A percentile compares a stretch with the other conserved stretches of the same genome.
Conservation (phyloP, 2,329 filamentous ascomycete genomes). For the Talaromyces sp. region DNA sequence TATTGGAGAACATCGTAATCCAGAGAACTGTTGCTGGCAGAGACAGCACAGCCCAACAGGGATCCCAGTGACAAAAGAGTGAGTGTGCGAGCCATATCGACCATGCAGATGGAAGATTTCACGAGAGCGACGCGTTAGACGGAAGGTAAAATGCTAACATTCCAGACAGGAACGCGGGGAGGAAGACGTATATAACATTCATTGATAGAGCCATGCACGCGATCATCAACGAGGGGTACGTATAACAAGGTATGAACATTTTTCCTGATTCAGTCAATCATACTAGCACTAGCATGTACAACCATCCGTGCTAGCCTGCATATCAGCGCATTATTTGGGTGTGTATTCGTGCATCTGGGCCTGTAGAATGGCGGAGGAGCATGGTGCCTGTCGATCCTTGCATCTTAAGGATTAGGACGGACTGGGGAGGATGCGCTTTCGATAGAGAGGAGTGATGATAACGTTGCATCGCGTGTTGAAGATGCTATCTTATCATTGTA, state of each 20-base stretch:
- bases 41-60: conserved; percentile 15
- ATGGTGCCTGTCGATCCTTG: conserved; percentile 19
- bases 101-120: not conserved
- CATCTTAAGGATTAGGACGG: conserved; percentile 14
- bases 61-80: conserved; percentile 16
- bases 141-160: not conserved
- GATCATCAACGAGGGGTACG: not conserved
- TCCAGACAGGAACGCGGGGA: not conserved
- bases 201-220: not conserved
- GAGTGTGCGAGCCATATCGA: conserved; percentile 16
- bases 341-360: not conserved
- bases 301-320: not conserved
- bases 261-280: not conserved
- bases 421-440: conserved; percentile 8
- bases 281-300: not conserved
- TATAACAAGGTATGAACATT: not conserved
- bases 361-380: not conserved
- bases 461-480: conserved; percentile 13
- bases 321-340: not conserved
- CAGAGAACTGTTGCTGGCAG: conserved; percentile 21
- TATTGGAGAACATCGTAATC: conserved; percentile 44
- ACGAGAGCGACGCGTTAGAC: conserved; percentile 10
- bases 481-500: not conserved
- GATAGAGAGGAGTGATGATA: conserved; percentile 5
- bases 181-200: not conserved